Base-by-base conservation (phyloP, 202 grass and related monocot species). In the Dendrocalamus latiflorus region DNA sequence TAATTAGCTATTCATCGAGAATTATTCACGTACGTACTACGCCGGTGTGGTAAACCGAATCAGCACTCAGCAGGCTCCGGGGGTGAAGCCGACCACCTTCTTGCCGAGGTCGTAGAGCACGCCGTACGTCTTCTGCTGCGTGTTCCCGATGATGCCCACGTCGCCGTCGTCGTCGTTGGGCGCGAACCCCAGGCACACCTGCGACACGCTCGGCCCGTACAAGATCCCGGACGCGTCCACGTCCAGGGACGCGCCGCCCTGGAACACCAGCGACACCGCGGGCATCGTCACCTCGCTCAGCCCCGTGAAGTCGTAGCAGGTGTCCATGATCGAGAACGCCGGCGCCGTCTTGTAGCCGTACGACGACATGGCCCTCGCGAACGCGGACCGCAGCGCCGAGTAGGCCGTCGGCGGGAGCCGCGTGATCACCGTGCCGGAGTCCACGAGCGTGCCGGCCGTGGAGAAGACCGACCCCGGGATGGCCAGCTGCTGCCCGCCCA, bases 371-470 rank as follows among this genome's bases (percentile, higher is more conserved):
- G 0, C 68, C 49, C 14, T 11, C 1, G 70, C 47, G 77, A 94
- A 97, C 18, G 86, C 88, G 7, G 71, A 50, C 9, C 86, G 66
- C 5, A 97, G 81, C 14, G 92, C 61, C 3, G 9, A 10, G 92
- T 97, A 97, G 30, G 94, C 92, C 33, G 57, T 34, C 1, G 70
- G 55, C n/a, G 90, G 94, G 1, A 94, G 83, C 38, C 94, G 87
- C 1, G 90, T 94, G 90, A 97, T 94, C 42, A 97, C 92, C 25
- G 94, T 97, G 71, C 92, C 94, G 8, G 94, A 97, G 66, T 97
- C 94, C 36, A 97, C 88, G 20, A 97, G 68, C 53, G 88, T 73
- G 17, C 90, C 92, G 20, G 81, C 54, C 7, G 18, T 36, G 28
- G 81, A 39, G 66, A 97, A 97, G 47, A 93, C 62, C 5, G 75